These are phyloP conservation scores for Citrus maxima DNA, from an alignment of 345 rosid genomes.

Conservation along the genomic window DNA sequence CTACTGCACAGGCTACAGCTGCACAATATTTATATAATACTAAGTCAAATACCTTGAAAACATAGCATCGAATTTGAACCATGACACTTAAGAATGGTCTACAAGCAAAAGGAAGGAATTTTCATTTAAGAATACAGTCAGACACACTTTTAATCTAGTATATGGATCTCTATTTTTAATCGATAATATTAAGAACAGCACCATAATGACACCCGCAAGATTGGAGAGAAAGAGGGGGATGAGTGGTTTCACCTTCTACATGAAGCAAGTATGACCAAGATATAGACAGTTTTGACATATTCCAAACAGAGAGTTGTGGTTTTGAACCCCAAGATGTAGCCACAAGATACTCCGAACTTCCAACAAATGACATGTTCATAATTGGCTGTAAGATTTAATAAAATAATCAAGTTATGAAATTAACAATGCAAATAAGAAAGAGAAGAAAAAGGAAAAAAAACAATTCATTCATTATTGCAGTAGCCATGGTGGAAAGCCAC, in stretches of 20 bases:
- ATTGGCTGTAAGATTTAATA: slow-evolving; percentile 55
- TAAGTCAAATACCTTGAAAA: not conserved
- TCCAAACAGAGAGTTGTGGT: slow-evolving; percentile 80
- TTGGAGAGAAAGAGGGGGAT: not conserved
- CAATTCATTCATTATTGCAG: not conserved
- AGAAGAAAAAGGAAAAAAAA: not conserved
- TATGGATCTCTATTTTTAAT: not conserved
- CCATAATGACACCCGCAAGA: not conserved
- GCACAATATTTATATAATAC: slow-evolving; percentile 20
- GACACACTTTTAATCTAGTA: not conserved
- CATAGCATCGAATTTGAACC: not conserved
- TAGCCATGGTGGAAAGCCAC: not conserved
- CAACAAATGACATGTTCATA: slow-evolving; percentile 59
- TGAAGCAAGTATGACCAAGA: slow-evolving; percentile 83
- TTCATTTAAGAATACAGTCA: not conserved
- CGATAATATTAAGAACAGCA: not conserved
- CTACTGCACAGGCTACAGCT: slow-evolving; percentile 64
- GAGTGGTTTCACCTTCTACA: slow-evolving; percentile 58
- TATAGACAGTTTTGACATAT: slow-evolving; percentile 54
- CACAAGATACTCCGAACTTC: slow-evolving; percentile 73
- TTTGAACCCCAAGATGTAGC: slow-evolving; percentile 58
- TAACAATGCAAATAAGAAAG: not conserved
- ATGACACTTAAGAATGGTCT: not conserved
- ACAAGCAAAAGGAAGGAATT: not conserved
- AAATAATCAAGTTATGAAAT: not conserved